Evolutionary conservation across 805 yeast genomes (phyloP), one percentile per base, ranked within the genome.

Genomic region (Kodamaea neixiangensis): DNA sequence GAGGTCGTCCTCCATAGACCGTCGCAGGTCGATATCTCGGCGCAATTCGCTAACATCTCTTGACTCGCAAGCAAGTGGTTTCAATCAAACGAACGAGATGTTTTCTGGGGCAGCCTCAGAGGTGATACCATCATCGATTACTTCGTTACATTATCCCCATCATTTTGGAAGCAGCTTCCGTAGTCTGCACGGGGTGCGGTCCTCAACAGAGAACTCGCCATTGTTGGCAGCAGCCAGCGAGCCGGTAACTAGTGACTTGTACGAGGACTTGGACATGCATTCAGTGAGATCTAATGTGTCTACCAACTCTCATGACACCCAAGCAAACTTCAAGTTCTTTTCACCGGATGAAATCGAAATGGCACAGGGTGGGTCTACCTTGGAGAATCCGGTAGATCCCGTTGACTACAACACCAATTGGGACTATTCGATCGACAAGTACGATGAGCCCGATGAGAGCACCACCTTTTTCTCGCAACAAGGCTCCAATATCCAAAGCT

Each of bases 301-400:
- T 3, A 60, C 67, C 7, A 61, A 58, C n/a, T 76, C 79, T 6
- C 53, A 62, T 20, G 76, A 72, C 44, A 64, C 71, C 6, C 65
- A 61, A 35, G 61, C 63, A 11, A 75, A 84, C 49, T 93, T 94
- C 71, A 80, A 83, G 54, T 93, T 92, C 65, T 93, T 93, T 68
- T 83, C 93, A 9, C 76, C 86, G 3, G 89, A 87, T 50, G 94
- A 90, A 57, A 85, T 93, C 43, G 92, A 87, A 60, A 75, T 79
- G 46, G 97, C 98, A 0, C 94, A 88, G 48, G 97, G 97, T 44
- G 78, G 93, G 1, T 88, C 97, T 1, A 86, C 93, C 1, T 64
- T 86, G 57, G 88, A 84, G 54, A 78, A 81, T 58, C 75, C 78
- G 1, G 72, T 68, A 29, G 74, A 77, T 29, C 78, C 80, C 0